phyloP scores from a whole-genome alignment of 148 eudicot species.

The Arbutus unedo region DNA sequence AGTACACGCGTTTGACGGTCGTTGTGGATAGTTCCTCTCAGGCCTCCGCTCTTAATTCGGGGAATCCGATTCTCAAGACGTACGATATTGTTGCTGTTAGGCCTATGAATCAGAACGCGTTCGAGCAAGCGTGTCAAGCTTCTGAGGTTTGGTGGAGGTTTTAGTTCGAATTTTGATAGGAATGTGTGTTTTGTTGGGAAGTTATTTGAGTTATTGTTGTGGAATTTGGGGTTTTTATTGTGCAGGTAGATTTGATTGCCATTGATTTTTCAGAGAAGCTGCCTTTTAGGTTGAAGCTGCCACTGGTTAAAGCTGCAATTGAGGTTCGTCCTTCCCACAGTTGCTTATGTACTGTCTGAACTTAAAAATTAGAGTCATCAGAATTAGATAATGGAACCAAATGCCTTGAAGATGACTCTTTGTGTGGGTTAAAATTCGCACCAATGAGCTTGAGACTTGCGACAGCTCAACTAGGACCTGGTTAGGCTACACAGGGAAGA shows the following conservation, averaged over 20 bases:
- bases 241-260: conserved; percentile 73
- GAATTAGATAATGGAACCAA: neutral
- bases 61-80: conserved; percentile 65
- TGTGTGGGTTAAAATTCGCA: neutral
- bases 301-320: conserved; percentile 69
- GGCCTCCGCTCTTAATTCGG: conserved; percentile 65
- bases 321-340: conserved; percentile 41
- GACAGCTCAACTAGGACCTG: neutral
- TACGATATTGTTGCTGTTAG: conserved; percentile 80
- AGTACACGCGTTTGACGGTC: conserved; percentile 75
- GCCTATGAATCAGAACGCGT: conserved; percentile 70
- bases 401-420: neutral
- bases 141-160: conserved; percentile 44
- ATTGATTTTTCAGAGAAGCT: conserved; percentile 80
- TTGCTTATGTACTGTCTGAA: too few relatives aligned
- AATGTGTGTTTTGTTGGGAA: neutral
- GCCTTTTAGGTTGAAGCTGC: conserved; percentile 78
- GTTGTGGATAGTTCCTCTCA: conserved; percentile 50
- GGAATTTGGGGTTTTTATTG: neutral
- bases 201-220: neutral
- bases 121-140: conserved; percentile 64
- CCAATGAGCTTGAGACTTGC: neutral
- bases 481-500: neutral
- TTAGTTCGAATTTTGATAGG: neutral
- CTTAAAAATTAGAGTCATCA: neutral